Percentiles rank a stretch among this genome's conserved stretches.
These are phyloP conservation scores for Lagerstroemia speciosa DNA, from an alignment of 345 rosid genomes.

Conservation along the genomic window DNA sequence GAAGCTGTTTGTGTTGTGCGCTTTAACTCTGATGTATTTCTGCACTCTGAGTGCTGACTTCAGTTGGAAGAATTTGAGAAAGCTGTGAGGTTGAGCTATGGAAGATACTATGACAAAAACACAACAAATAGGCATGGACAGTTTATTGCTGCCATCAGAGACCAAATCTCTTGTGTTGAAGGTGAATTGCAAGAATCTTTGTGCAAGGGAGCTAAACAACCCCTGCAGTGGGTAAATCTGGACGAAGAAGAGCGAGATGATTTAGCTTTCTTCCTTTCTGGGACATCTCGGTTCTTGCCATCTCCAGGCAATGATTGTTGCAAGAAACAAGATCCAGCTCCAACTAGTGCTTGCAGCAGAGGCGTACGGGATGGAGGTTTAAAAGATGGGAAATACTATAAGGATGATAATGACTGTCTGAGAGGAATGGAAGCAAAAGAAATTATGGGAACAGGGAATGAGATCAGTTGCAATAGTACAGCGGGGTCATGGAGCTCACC, in stretches of 20 bases:
- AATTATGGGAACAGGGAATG: conserved; percentile 28
- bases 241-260: conserved; percentile 78
- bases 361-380: conserved; percentile 17
- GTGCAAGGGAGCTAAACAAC: conserved; percentile 49
- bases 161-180: conserved; percentile 57
- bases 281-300: conserved; percentile 27
- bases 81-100: conserved; percentile 56
- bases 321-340: conserved; percentile 22
- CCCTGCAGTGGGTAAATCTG: conserved; percentile 62
- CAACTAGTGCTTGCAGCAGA: conserved; percentile 25
- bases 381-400: conserved; percentile 18
- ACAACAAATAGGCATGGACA: conserved; percentile 59
- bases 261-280: conserved; percentile 71
- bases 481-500: conserved; percentile 66
- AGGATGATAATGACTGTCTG: conserved; percentile 23
- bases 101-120: conserved; percentile 37
- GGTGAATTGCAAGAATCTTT: conserved; percentile 42
- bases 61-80: conserved; percentile 86
- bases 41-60: conserved; percentile 15
- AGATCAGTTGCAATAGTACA: conserved; percentile 20
- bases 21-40: neutral
- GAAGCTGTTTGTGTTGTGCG: neutral
- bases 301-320: conserved; percentile 20
- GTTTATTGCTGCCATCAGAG: conserved; percentile 59
- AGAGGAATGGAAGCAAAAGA: conserved; percentile 32